Base-by-base conservation (phyloP, 352 stramenopile species). In the Pythium plurisporium region DNA sequence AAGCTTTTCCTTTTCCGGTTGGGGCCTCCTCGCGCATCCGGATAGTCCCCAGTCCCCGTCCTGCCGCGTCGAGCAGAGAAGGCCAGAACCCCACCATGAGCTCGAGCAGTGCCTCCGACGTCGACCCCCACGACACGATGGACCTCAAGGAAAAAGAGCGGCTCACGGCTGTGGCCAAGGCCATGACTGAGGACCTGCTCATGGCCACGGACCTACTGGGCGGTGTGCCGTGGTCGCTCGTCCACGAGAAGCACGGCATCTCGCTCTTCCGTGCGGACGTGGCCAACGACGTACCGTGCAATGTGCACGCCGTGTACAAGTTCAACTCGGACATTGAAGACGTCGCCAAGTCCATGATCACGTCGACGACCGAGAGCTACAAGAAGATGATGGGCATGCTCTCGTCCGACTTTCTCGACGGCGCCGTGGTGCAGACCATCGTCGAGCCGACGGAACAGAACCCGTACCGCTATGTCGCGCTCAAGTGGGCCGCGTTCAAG, bases 401-500 rank as follows among this genome's bases (percentile, higher is more conserved):
- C 23, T 91, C 80, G 44, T 89, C 79, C 23, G 84, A 94, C 50
- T 94, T 94, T 58, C 47, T 92, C 22, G 84, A 94, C 54, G 84
- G 82, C 38, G 82, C 82, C 19, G 82, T 92, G 43, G 69, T 94
- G 48, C 67, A 89, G 56, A 91, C 84, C 65, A 89, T 94, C 48
- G 72, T 94, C 33, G 73, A 83, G 44, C 82, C 84, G 2, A 87
- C 74, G 0, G 64, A 72, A 20, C 48, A 67, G 23, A 85, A 83
- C 48, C 82, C 84, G 42, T 71, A 89, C 62, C 82, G 82, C 44
- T 89, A 94, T 64, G 79, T 94, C 19, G 80, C 69, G 23, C 72
- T 94, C 56, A 94, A 94, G 67, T 94, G 84, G 84, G 82, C 78
- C 2, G 82, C 80, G 5, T 94, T 91, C 64, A 92, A 92, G 70